These are phyloP conservation scores for Hygrocybe punicea DNA, from an alignment of 768 basidiomycete genomes.

Conservation along the genomic window DNA sequence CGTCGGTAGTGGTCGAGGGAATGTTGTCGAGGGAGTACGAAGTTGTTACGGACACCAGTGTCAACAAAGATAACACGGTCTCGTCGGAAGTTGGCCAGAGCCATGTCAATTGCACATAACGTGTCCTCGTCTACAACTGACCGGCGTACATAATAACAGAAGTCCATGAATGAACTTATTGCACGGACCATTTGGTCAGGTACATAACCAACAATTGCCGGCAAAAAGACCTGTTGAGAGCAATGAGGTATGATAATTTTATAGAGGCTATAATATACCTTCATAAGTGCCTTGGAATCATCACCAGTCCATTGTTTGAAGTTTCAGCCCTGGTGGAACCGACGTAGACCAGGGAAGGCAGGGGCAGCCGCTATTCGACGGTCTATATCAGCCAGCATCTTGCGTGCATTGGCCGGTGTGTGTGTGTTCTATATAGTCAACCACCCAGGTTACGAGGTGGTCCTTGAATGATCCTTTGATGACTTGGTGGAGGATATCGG, in stretches of 20 bases:
- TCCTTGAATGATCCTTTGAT: conserved; percentile 44
- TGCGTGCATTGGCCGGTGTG: conserved; percentile 14
- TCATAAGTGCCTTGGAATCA: conserved; percentile 14
- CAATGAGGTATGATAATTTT: background rate
- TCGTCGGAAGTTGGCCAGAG: conserved; percentile 11
- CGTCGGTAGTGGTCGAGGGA: conserved; percentile 11
- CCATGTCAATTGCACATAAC: conserved; percentile 3
- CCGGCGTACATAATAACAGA: conserved; percentile 21
- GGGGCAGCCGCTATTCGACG: conserved; percentile 9
- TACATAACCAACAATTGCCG: conserved; percentile 18
- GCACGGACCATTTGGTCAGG: conserved; percentile 14
- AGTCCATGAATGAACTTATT: conserved; percentile 19
- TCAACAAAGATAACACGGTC: conserved; percentile 13
- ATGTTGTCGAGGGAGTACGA: too few relatives aligned
- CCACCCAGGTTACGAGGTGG: conserved; percentile 38
- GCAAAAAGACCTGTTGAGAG: conserved; percentile 18
- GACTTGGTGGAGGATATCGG: conserved; percentile 40
- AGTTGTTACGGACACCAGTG: background rate
- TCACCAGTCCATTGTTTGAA: conserved; percentile 14
- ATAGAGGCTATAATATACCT: conserved; percentile 1
- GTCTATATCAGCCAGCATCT: conserved; percentile 36
- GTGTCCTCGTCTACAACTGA: conserved; percentile 9
- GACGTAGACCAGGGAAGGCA: conserved; percentile 7
- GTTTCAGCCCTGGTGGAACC: conserved; percentile 6
- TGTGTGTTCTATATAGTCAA: conserved; percentile 23